Evolutionary conservation across 805 yeast genomes (phyloP).

Genomic region (Kodamaea jinghongensis): DNA sequence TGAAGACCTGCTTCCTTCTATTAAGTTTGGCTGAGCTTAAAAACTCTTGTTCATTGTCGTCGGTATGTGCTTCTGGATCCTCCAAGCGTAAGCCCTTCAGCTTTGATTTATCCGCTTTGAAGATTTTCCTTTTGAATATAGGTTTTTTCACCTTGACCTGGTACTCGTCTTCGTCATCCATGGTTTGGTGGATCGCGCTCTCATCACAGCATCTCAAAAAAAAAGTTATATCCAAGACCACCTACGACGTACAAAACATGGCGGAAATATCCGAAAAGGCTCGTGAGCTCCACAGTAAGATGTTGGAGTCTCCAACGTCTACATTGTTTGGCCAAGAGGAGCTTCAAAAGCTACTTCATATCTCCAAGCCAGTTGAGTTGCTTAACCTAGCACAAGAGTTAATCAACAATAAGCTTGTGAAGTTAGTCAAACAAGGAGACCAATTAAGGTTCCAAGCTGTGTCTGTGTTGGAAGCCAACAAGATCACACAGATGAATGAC

Average conservation of each 20-base stretch:
- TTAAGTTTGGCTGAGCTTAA: neutral
- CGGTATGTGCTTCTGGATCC: neutral
- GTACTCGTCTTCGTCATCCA: slow-evolving; percentile 3
- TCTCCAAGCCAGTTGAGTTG: slow-evolving; percentile 43
- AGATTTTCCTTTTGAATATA: slow-evolving; percentile 12
- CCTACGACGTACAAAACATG: slow-evolving; percentile 31
- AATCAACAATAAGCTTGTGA: slow-evolving; percentile 58
- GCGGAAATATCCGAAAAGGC: slow-evolving; percentile 45
- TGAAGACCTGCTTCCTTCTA: slow-evolving; percentile 2
- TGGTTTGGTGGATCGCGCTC: neutral
- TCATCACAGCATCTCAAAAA: neutral
- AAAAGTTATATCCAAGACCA: neutral
- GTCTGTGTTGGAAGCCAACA: slow-evolving; percentile 67
- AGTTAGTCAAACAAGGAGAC: slow-evolving; percentile 64
- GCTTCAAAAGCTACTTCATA: slow-evolving; percentile 49
- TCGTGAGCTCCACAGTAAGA: slow-evolving; percentile 54
- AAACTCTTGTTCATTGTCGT: neutral
- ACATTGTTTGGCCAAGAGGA: slow-evolving; percentile 67
- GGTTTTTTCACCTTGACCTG: slow-evolving; percentile 6
- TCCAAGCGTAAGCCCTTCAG: neutral
- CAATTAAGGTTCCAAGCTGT: slow-evolving; percentile 75
- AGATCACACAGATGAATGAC: slow-evolving; percentile 70
- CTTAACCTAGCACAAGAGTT: slow-evolving; percentile 51
- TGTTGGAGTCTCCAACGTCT: slow-evolving; percentile 52
- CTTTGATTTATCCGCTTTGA: slow-evolving; percentile 7